Evolutionary conservation across 352 stramenopile species (phyloP).

Genomic region (Phytophthora pseudosyringae): DNA sequence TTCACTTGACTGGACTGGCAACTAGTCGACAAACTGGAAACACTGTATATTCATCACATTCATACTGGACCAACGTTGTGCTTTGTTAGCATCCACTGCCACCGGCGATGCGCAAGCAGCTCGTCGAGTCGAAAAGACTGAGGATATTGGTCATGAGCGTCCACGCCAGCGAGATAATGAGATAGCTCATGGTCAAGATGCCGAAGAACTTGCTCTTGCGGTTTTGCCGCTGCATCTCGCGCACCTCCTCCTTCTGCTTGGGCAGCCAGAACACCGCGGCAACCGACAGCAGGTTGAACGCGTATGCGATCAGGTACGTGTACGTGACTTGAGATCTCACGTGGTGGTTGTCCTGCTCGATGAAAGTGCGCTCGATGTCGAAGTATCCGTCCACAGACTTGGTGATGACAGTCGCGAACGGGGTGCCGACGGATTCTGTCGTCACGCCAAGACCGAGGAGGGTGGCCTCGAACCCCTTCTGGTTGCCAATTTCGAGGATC

Average conservation of each 20-base stretch:
- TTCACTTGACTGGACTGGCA: too few species aligned
- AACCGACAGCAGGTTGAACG: constrained; percentile 46
- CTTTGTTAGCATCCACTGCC: constrained; percentile 43
- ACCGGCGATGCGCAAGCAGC: constrained; percentile 56
- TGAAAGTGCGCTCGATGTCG: constrained; percentile 48
- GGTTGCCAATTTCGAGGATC: constrained; percentile 49
- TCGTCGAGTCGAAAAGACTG: constrained; percentile 56
- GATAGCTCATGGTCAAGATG: constrained; percentile 36
- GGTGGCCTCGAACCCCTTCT: constrained; percentile 52
- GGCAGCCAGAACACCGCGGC: constrained; percentile 51
- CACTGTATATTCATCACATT: too few species aligned
- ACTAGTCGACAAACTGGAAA: background rate
- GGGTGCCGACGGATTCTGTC: constrained; percentile 38
- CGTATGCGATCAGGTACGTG: constrained; percentile 56
- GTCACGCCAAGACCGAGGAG: constrained; percentile 47
- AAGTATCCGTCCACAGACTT: constrained; percentile 61
- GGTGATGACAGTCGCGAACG: constrained; percentile 55
- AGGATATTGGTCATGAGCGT: constrained; percentile 70
- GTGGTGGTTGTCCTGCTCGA: constrained; percentile 40
- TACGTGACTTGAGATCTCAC: constrained; percentile 54
- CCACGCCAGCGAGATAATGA: constrained; percentile 51
- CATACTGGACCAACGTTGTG: too few species aligned
- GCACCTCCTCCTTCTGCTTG: constrained; percentile 53
- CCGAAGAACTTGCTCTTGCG: constrained; percentile 45
- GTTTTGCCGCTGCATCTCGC: constrained; percentile 42